Conservation (phyloP, 495 filamentous ascomycete genomes). For the Podospora comata region DNA sequence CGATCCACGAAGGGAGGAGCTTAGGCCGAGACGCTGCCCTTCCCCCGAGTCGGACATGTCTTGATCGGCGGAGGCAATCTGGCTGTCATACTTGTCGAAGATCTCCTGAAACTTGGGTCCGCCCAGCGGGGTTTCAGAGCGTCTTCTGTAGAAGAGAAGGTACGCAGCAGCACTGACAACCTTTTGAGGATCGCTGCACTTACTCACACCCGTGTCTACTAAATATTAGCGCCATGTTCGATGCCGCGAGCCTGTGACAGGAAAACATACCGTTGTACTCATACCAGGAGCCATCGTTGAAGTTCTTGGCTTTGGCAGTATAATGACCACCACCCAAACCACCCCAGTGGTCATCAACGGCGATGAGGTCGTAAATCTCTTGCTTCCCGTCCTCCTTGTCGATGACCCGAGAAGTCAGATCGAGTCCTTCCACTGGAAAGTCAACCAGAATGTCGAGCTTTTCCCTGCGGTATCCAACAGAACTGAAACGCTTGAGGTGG, state of each 20-base stretch:
- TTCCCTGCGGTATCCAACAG: conserved; percentile 67
- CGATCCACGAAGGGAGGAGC: conserved; percentile 80
- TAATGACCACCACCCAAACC: conserved; percentile 92
- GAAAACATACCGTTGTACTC: conserved; percentile 83
- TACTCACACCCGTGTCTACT: conserved; percentile 66
- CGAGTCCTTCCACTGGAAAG: conserved; percentile 84
- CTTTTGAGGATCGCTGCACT: conserved; percentile 48
- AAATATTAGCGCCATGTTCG: conserved; percentile 14
- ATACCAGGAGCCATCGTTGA: conserved; percentile 82
- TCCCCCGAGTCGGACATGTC: conserved; percentile 65
- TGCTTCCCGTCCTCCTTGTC: conserved; percentile 72
- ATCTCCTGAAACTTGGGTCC: conserved; percentile 69
- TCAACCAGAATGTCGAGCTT: conserved; percentile 91
- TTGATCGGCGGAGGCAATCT: conserved; percentile 39
- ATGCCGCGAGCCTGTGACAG: background rate
- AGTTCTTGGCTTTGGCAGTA: conserved; percentile 90
- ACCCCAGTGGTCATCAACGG: conserved; percentile 92
- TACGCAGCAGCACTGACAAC: conserved; percentile 75
- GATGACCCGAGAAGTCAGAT: conserved; percentile 75
- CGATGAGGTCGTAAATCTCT: conserved; percentile 86
- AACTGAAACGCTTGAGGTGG: conserved; percentile 88
- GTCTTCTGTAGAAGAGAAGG: conserved; percentile 92
- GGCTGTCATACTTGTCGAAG: conserved; percentile 50
- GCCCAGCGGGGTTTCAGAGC: conserved; percentile 69
- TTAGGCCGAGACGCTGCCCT: conserved; percentile 75